phyloP scores from a whole-genome alignment of 805 yeast genomes.

The Maudiozyma bulderi region DNA sequence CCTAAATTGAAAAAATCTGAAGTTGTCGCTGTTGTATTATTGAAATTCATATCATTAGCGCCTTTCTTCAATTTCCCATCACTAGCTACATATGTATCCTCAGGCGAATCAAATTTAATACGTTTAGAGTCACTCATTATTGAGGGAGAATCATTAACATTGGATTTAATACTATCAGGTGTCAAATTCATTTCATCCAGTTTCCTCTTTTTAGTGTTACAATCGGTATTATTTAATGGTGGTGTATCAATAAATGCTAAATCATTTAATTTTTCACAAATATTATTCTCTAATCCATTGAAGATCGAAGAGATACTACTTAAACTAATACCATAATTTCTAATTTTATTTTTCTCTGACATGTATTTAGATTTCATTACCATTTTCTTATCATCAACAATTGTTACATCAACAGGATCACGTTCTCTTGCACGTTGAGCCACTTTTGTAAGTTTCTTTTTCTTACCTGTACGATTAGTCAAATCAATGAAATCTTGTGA shows the following conservation, averaged over 20 bases:
- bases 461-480: conserved; percentile 28
- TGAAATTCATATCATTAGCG: neutral
- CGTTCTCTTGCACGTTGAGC: conserved; percentile 26
- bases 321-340: conserved; percentile 9
- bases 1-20: too few species aligned
- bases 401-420: conserved; percentile 19
- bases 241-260: conserved; percentile 8
- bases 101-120: conserved; percentile 28
- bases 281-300: conserved; percentile 13
- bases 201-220: conserved; percentile 20
- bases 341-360: conserved; percentile 4
- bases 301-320: conserved; percentile 20
- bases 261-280: conserved; percentile 4
- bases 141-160: conserved; percentile 11
- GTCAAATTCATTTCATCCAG: conserved; percentile 14
- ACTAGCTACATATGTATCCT: conserved; percentile 19
- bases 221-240: neutral
- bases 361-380: conserved; percentile 20
- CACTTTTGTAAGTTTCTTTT: conserved; percentile 21
- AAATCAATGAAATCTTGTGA: conserved; percentile 21
- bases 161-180: conserved; percentile 15
- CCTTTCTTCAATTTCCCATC: conserved; percentile 9
- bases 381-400: conserved; percentile 18
- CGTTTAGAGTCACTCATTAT: conserved; percentile 28
- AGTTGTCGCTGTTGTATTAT: neutral